phyloP scores from a whole-genome alignment of 2,329 filamentous ascomycete species.

The Xylariaceae sp. region DNA sequence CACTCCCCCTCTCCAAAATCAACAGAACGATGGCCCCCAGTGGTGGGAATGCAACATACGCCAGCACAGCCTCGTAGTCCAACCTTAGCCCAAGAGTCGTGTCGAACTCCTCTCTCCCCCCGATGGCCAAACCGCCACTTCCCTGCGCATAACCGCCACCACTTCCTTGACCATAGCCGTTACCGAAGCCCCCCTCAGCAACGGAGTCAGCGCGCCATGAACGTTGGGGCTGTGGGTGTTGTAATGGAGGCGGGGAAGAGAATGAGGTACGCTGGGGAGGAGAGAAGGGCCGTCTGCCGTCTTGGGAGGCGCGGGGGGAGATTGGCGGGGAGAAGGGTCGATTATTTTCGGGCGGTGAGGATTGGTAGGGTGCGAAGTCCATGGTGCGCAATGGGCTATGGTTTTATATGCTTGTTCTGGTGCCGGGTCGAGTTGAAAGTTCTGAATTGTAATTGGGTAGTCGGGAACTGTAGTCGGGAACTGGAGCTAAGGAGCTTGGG shows the following conservation, averaged over 20 bases:
- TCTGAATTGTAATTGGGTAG: too few species aligned
- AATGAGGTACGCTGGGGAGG: slow-evolving; percentile 38
- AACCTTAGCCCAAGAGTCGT: slow-evolving; percentile 83
- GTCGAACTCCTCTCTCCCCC: slow-evolving; percentile 75
- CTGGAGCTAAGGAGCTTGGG: too few species aligned
- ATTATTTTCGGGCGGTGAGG: slow-evolving; percentile 78
- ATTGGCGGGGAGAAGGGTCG: slow-evolving; percentile 73
- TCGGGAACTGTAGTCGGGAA: too few species aligned
- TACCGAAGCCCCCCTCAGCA: slow-evolving; percentile 22
- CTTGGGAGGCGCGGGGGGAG: slow-evolving; percentile 56
- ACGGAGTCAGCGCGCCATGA: slow-evolving; percentile 43
- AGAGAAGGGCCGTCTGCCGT: slow-evolving; percentile 48
- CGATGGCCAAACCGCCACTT: slow-evolving; percentile 28
- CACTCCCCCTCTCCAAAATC: slow-evolving; percentile 87
- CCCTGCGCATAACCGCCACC: slow-evolving; percentile 27
- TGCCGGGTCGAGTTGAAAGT: neutral
- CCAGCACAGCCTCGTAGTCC: slow-evolving; percentile 85
- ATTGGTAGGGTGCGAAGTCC: slow-evolving; percentile 98
- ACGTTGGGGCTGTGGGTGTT: slow-evolving; percentile 55
- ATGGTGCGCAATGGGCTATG: slow-evolving; percentile 39
- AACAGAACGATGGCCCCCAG: slow-evolving; percentile 80
- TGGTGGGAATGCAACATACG: slow-evolving; percentile 82
- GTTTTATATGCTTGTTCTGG: neutral
- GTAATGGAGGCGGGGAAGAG: slow-evolving; percentile 44
- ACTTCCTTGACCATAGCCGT: slow-evolving; percentile 4